phyloP scores from a whole-genome alignment of 1,284 basidiomycete species.

The Cystobasidiaceae sp. region DNA sequence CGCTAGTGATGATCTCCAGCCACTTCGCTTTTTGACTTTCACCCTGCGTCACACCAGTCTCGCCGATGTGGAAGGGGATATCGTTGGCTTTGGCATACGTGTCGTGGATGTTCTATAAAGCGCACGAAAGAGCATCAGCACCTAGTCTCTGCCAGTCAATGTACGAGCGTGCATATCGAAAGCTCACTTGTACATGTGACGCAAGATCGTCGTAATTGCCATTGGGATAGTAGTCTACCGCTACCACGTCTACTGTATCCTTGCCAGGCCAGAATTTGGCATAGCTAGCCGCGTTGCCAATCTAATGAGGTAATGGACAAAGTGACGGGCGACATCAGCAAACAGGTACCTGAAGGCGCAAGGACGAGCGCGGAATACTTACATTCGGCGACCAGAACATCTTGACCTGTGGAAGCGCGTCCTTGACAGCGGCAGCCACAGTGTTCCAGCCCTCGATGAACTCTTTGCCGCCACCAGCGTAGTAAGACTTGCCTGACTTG shows the following conservation, averaged over 20 bases:
- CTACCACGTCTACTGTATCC: constrained; percentile 8
- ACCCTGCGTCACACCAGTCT: background rate
- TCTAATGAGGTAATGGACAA: background rate
- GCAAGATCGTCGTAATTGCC: constrained; percentile 3
- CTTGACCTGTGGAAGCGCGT: constrained; percentile 2
- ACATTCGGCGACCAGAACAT: constrained; percentile 17
- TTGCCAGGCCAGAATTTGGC: constrained; percentile 9
- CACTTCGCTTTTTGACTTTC: constrained; percentile 4
- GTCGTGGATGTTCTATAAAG: background rate
- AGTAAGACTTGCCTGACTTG: constrained; percentile 5
- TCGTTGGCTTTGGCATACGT: constrained; percentile 12
- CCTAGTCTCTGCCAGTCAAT: background rate
- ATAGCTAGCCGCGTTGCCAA: background rate
- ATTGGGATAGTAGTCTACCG: constrained; percentile 7
- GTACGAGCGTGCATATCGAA: background rate
- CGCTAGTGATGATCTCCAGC: background rate
- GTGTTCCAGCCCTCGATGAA: constrained; percentile 16
- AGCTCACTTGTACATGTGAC: constrained; percentile 6
- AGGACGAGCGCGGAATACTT: background rate
- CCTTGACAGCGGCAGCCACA: constrained; percentile 3
- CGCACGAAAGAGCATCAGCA: background rate
- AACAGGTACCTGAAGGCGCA: background rate
- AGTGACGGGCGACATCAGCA: background rate
- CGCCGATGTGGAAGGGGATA: constrained; percentile 7
- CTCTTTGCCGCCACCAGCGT: background rate